Percentiles rank a stretch among this genome's conserved stretches.
phyloP scores from a whole-genome alignment of 768 basidiomycete species.

The Suillus alpinus region DNA sequence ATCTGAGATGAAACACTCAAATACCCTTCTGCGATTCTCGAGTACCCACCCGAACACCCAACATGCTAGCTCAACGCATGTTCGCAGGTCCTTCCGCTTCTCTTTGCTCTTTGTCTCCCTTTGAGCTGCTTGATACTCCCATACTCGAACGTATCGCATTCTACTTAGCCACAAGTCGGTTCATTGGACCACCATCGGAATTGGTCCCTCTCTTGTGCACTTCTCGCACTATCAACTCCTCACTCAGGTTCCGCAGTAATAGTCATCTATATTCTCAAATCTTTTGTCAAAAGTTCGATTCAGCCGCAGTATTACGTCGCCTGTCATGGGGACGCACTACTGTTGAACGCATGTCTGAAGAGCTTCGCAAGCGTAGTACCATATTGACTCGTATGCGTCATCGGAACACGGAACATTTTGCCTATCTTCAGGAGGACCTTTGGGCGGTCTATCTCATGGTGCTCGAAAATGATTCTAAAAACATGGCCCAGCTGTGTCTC shows the following conservation, averaged over 20 bases:
- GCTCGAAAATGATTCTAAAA: constrained; percentile 49
- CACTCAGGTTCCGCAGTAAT: constrained; percentile 36
- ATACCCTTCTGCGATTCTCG: constrained; percentile 11
- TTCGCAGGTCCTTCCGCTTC: constrained; percentile 2
- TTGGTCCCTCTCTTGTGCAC: constrained; percentile 39
- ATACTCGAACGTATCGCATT: constrained; percentile 42
- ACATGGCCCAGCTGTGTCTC: constrained; percentile 38
- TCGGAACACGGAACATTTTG: constrained; percentile 13
- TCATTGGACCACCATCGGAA: constrained; percentile 43
- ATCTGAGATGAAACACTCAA: constrained; percentile 24
- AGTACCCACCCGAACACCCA: constrained; percentile 1
- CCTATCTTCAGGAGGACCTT: constrained; percentile 36
- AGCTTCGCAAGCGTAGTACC: constrained; percentile 42
- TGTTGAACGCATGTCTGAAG: constrained; percentile 36
- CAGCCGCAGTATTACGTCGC: constrained; percentile 36
- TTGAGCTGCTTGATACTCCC: constrained; percentile 22
- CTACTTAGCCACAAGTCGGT: constrained; percentile 33
- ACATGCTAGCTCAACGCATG: constrained; percentile 1
- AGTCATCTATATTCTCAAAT: constrained; percentile 40
- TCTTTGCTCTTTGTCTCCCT: constrained; percentile 8
- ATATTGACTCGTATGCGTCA: constrained; percentile 42
- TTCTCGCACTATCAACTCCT: constrained; percentile 34
- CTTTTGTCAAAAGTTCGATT: constrained; percentile 46
- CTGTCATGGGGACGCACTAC: constrained; percentile 37
- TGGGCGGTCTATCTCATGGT: constrained; percentile 58